phyloP scores from a whole-genome alignment of 2,329 filamentous ascomycete species.

The Fusarium sp. region DNA sequence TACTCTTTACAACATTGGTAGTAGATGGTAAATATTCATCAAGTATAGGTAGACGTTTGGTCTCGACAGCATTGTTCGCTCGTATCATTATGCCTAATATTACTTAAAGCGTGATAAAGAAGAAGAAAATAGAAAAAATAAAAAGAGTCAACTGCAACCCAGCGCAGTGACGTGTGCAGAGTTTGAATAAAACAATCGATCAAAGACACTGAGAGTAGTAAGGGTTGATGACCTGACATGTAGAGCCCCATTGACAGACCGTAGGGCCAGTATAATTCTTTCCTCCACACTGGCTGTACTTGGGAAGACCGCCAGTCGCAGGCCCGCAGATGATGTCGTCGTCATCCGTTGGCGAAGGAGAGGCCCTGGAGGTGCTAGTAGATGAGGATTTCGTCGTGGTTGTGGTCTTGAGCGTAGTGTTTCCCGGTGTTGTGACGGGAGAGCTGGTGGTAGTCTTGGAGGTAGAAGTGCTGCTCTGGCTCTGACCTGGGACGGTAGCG shows the following conservation, averaged over 20 bases:
- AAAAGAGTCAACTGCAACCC: not conserved
- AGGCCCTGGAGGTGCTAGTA: not conserved
- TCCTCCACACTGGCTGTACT: constrained; percentile 39
- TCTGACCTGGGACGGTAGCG: constrained; percentile 32
- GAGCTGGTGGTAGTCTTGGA: not conserved
- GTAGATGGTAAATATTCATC: not conserved
- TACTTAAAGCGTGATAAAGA: not conserved
- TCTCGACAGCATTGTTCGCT: not conserved
- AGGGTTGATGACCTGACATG: constrained; percentile 19
- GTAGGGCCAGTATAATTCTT: constrained; percentile 11
- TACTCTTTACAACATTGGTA: too few relatives aligned
- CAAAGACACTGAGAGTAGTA: constrained; percentile 38
- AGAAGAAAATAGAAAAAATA: too few relatives aligned
- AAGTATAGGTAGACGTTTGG: not conserved
- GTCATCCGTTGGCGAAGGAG: constrained; percentile 1
- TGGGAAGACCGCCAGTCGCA: constrained; percentile 27
- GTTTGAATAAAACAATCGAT: not conserved
- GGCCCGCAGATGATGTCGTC: constrained; percentile 35
- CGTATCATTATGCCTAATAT: too few relatives aligned
- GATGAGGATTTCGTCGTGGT: constrained; percentile 6
- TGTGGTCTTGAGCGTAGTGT: constrained; percentile 25
- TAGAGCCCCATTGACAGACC: constrained; percentile 29
- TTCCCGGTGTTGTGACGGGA: not conserved
- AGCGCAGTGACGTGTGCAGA: not conserved
- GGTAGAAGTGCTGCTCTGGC: not conserved